Conservation (phyloP, 2,329 filamentous ascomycete genomes). For the Fusarium sp. region DNA sequence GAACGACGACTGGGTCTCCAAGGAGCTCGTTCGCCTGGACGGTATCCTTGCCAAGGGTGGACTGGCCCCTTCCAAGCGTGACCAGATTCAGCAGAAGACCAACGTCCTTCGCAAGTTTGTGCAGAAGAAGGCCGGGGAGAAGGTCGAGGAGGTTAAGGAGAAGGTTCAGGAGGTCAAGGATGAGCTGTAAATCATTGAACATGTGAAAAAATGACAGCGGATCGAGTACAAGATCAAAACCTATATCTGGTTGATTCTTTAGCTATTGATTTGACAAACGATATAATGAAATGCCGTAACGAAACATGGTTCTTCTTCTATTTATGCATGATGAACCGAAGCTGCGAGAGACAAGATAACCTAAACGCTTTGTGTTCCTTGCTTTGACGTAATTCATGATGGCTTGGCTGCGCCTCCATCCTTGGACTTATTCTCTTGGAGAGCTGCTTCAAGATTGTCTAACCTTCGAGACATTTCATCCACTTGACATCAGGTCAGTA, state of each 20-base stretch:
- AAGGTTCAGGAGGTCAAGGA: constrained; percentile 70
- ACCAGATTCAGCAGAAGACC: constrained; percentile 86
- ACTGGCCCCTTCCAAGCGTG: constrained; percentile 85
- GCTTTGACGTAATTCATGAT: constrained; percentile 13
- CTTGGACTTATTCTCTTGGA: constrained; percentile 69
- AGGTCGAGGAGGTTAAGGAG: constrained; percentile 72
- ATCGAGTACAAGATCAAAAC: constrained; percentile 27
- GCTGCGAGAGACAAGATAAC: constrained; percentile 33
- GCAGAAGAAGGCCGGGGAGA: constrained; percentile 68
- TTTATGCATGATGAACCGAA: constrained; percentile 23
- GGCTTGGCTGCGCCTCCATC: constrained; percentile 56
- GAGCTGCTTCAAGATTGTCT: constrained; percentile 83
- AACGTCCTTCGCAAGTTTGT: constrained; percentile 89
- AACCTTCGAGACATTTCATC: constrained; percentile 92
- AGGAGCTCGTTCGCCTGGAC: constrained; percentile 86
- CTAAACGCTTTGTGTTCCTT: constrained; percentile 27
- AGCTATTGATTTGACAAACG: constrained; percentile 31
- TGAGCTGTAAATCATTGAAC: constrained; percentile 53
- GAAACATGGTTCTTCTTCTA: constrained; percentile 24
- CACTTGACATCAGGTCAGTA: constrained; percentile 68
- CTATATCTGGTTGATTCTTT: constrained; percentile 41
- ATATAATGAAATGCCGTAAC: constrained; percentile 33
- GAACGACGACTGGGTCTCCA: constrained; percentile 83
- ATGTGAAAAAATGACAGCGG: constrained; percentile 21
- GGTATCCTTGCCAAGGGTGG: constrained; percentile 88